Evolutionary conservation across 108 stramenopile genomes (phyloP).

Genomic region (Cyclotella atomus): DNA sequence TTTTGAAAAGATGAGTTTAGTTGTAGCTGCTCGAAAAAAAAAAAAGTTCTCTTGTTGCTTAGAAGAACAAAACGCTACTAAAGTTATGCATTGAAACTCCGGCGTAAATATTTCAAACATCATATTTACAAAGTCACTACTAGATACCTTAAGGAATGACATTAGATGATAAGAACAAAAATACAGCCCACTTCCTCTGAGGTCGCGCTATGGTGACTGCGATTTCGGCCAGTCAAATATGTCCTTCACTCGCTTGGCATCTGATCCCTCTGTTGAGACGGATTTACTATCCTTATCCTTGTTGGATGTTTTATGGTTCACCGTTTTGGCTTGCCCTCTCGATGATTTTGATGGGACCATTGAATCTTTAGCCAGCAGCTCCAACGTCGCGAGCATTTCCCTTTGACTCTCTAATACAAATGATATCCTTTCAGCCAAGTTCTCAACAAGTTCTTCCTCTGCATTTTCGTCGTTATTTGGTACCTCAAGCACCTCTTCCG

Average conservation of each 20-base stretch:
- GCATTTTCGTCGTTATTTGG: not conserved
- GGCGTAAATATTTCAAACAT: too few species aligned
- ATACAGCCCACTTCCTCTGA: too few species aligned
- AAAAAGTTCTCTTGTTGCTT: too few species aligned
- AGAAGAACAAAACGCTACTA: too few species aligned
- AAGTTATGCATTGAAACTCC: slow-evolving; percentile 3
- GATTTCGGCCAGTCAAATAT: slow-evolving; percentile 7
- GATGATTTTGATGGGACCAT: not conserved
- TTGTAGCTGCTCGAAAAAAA: too few species aligned
- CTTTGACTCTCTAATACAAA: slow-evolving; percentile 22
- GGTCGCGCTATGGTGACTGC: too few species aligned
- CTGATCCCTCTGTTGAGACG: not conserved
- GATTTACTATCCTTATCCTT: not conserved
- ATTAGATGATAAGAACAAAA: not conserved
- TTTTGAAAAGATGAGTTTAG: too few species aligned
- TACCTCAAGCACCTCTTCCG: not conserved
- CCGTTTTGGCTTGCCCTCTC: not conserved
- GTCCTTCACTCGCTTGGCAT: not conserved
- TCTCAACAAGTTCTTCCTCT: slow-evolving; percentile 23
- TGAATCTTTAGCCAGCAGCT: slow-evolving; percentile 15
- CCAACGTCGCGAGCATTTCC: slow-evolving; percentile 23
- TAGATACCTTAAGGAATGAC: not conserved
- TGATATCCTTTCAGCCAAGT: slow-evolving; percentile 18
- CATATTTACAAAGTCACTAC: too few species aligned
- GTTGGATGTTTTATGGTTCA: not conserved